Evolutionary conservation across 2,329 filamentous ascomycete genomes (phyloP).

Genomic region (Botrytis elliptica): DNA sequence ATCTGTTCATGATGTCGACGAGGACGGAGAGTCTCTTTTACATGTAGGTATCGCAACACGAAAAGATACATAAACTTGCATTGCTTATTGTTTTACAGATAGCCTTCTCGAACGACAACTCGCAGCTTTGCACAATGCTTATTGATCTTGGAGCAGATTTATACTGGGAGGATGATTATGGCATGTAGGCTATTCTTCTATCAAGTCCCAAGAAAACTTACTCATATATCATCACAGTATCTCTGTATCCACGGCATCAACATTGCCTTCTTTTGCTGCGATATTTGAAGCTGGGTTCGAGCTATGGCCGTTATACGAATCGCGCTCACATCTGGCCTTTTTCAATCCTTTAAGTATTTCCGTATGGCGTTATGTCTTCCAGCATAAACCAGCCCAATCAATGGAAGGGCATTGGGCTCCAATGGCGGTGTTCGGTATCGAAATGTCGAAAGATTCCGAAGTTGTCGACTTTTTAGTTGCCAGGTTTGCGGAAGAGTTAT

Average conservation of each 20-base stretch:
- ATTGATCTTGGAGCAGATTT: not conserved
- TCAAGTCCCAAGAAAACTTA: not conserved
- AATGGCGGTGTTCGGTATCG: too few species aligned
- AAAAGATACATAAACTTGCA: fast-evolving
- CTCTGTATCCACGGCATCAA: fast-evolving
- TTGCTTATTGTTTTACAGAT: not conserved
- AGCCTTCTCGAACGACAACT: fast-evolving
- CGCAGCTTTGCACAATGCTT: not conserved
- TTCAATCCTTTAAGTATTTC: not conserved
- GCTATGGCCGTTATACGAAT: not conserved
- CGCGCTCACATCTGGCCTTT: too few species aligned
- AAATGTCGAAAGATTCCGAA: not conserved
- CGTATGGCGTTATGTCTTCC: not conserved
- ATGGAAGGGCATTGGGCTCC: too few species aligned
- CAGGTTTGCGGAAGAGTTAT: too few species aligned
- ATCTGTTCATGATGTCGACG: constrained; percentile 22
- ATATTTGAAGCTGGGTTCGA: not conserved
- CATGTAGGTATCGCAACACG: constrained; percentile 4
- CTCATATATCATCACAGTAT: not conserved
- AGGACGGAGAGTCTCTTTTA: not conserved
- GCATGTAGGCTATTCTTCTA: not conserved
- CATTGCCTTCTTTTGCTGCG: not conserved
- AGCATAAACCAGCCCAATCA: not conserved
- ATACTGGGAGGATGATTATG: not conserved
- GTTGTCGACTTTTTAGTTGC: not conserved